Evolutionary conservation across 345 rosid species (phyloP), one percentile per base, ranked within the genome.

Genomic region (Syzygium jambos): DNA sequence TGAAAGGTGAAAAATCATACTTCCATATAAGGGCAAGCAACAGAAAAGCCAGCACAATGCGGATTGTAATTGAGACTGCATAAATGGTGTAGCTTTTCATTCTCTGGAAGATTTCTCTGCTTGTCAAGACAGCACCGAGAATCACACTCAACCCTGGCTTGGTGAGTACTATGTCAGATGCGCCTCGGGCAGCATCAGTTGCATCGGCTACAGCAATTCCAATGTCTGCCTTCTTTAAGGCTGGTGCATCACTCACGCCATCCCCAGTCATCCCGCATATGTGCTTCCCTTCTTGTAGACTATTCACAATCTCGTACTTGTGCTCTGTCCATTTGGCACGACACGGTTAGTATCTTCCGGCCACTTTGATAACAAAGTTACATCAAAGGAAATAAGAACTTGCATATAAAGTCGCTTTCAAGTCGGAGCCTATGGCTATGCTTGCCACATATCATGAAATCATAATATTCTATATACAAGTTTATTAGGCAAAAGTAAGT

Each of bases 231-330:
- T 89, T 96, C 94, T 95, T 97, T 63, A 97, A 89, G 53, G 99
- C 99, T 3, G 98, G 98, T 5, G 99, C 99, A 91, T 97, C 99
- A 89, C 95, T 97, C 86, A 97, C 99, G 43, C 99, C 97, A 87
- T 97, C 98, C 88, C 99, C 99, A 34, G 97, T 96, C 98, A 97
- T 97, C 55, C 99, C 99, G 85, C 98, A 96, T 22, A 97, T 96
- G 87, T 97, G 98, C 84, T 97, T 95, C 95, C 90, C 92, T 17
- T 92, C 95, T 87, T 97, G 98, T 49, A 97, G 94, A 89, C 94
- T 93, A 93, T 92, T 95, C 87, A 97, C 99, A 61, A 97, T 97
- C 94, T 96, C 96, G 57, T 95, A 97, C 88, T 97, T 97, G 93
- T 97, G 99, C 91, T 97, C 99, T 95, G 87, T 43, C 25, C 59